Conservation (phyloP, 2,329 filamentous ascomycete genomes). For the Penicillium glabrum region DNA sequence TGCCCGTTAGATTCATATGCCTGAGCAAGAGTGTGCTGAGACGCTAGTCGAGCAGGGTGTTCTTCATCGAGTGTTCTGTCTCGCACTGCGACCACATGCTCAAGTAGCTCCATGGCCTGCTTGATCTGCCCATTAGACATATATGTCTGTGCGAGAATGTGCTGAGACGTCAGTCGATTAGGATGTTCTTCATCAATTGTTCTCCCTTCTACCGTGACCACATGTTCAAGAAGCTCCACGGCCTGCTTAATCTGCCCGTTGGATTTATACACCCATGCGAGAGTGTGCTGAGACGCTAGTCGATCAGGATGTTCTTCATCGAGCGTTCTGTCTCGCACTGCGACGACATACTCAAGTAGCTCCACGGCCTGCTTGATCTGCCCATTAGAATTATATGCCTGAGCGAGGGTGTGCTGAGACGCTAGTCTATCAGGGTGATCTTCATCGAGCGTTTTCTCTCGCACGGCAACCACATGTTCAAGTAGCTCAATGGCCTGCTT, state of each 20-base stretch:
- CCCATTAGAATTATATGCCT: neutral
- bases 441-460: neutral
- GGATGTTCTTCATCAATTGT: constrained; percentile 1
- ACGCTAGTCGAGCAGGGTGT: neutral
- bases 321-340: neutral
- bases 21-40: neutral
- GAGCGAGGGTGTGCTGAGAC: neutral
- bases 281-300: neutral
- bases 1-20: neutral
- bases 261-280: neutral
- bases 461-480: too few relatives aligned
- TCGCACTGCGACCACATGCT: too few relatives aligned
- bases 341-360: neutral
- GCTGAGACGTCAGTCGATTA: neutral
- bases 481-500: too few relatives aligned
- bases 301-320: neutral
- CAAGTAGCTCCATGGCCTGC: too few relatives aligned
- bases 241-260: neutral
- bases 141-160: neutral
- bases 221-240: neutral
- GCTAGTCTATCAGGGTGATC: neutral
- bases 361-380: neutral
- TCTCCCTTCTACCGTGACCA: neutral
- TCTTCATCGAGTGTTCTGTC: neutral
- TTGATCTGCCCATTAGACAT: too few relatives aligned